Evolutionary conservation across 192 early-diverging fungal species (phyloP).

Genomic region (Coemansia sp.): DNA sequence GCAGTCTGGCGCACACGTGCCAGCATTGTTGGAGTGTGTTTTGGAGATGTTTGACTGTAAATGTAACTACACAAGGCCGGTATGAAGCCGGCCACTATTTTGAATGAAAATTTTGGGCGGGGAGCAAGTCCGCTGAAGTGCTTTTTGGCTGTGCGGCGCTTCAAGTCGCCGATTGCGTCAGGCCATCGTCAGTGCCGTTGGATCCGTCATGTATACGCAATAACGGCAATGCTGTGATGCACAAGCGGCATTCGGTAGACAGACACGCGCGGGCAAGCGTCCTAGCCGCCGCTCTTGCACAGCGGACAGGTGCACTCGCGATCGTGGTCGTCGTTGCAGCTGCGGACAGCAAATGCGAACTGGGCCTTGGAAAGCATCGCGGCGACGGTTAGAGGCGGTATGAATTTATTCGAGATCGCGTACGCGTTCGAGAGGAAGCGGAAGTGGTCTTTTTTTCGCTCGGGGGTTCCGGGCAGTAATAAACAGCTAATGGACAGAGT

Average conservation of each 20-base stretch:
- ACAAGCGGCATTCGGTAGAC: not conserved
- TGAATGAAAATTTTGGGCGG: not conserved
- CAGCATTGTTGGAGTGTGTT: too few species aligned
- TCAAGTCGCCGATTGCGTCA: not conserved
- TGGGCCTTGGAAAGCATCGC: slow-evolving; percentile 1
- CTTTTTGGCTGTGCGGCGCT: not conserved
- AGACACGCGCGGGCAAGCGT: not conserved
- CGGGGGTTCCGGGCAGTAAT: not conserved
- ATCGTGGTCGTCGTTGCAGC: slow-evolving; percentile 3
- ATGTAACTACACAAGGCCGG: not conserved
- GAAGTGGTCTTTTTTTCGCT: not conserved
- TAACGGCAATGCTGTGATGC: not conserved
- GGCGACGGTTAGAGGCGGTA: not conserved
- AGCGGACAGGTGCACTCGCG: slow-evolving; percentile 8
- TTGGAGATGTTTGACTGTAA: not conserved
- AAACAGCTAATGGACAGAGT: not conserved
- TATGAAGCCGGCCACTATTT: not conserved
- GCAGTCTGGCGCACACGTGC: too few species aligned
- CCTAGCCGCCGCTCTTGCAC: slow-evolving; percentile 7
- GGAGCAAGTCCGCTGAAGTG: not conserved
- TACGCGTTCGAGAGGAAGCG: not conserved
- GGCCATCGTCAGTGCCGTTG: not conserved
- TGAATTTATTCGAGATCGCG: slow-evolving; percentile 3
- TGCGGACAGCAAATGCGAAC: not conserved
- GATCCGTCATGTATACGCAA: not conserved